A percentile compares a stretch with the other conserved stretches of the same genome.
Conservation (phyloP, 83 land plant species). For the Picea mariana region DNA sequence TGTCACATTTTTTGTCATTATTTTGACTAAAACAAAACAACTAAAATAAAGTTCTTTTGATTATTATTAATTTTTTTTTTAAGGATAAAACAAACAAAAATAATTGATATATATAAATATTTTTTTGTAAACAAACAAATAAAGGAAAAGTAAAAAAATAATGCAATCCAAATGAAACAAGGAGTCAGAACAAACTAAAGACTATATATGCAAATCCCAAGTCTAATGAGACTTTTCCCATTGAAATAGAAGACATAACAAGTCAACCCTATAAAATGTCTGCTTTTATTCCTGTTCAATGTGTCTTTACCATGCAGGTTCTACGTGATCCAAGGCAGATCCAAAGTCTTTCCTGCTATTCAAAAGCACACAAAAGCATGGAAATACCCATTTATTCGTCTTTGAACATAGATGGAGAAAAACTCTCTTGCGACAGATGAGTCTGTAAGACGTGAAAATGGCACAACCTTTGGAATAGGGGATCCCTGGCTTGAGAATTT, state of each 20-base stretch:
- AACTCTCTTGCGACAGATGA: conserved; percentile 23
- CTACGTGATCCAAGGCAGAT: not conserved
- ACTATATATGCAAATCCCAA: not conserved
- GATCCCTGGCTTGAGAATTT: conserved; percentile 31
- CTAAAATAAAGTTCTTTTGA: too few relatives aligned
- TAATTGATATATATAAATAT: too few relatives aligned
- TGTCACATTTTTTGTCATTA: too few relatives aligned
- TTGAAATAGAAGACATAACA: not conserved
- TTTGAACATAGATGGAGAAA: conserved; percentile 23
- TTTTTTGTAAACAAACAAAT: too few relatives aligned
- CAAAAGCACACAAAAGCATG: not conserved
- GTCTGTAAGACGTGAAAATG: conserved; percentile 62
- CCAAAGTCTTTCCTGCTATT: not conserved
- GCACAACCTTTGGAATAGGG: conserved; percentile 32
- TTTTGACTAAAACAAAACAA: too few relatives aligned
- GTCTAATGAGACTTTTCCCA: not conserved
- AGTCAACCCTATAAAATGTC: not conserved
- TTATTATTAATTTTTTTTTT: too few relatives aligned
- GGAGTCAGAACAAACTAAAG: not conserved
- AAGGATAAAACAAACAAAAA: too few relatives aligned
- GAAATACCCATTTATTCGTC: conserved; percentile 66
- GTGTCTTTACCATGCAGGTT: not conserved
- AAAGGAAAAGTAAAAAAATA: too few relatives aligned
- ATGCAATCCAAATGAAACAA: too few relatives aligned
- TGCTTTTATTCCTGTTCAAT: not conserved